Conservation (phyloP, 2,329 filamentous ascomycete species). For the Paraphoma sp. region DNA sequence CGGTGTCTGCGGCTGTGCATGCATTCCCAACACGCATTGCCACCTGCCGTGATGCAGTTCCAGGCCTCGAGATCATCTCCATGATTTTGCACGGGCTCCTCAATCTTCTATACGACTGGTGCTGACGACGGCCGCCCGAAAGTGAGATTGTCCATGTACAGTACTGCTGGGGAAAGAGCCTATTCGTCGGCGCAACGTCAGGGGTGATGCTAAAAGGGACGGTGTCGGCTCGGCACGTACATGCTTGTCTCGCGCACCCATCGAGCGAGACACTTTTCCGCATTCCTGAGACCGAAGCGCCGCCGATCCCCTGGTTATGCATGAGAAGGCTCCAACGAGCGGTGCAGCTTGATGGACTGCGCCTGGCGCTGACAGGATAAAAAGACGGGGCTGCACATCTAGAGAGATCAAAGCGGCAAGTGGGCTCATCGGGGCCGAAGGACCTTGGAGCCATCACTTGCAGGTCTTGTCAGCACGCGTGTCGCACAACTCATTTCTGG, state of each 20-base stretch:
- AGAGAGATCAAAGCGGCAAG: neutral
- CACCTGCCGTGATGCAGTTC: neutral
- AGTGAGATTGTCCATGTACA: conserved; percentile 10
- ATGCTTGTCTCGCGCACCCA: conserved; percentile 18
- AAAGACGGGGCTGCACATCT: conserved; percentile 1
- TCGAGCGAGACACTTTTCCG: conserved; percentile 10
- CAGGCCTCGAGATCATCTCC: neutral
- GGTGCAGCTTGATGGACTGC: conserved; percentile 1
- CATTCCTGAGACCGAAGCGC: conserved; percentile 26
- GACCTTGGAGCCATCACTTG: neutral
- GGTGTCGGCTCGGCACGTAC: conserved; percentile 35
- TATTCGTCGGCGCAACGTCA: conserved; percentile 9
- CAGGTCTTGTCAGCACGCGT: neutral
- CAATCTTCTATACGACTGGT: neutral
- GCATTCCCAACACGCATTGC: too few relatives aligned
- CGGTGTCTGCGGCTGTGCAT: too few relatives aligned
- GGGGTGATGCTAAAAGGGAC: conserved; percentile 15
- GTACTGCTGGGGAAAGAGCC: conserved; percentile 8
- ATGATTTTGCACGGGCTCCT: neutral
- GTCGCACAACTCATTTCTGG: conserved; percentile 7
- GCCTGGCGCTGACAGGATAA: neutral
- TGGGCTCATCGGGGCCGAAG: conserved; percentile 1
- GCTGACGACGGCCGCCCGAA: neutral
- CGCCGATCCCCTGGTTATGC: conserved; percentile 3
- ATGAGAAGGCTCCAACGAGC: neutral